Conservation (phyloP, 306 rosid species). For the Citrullus mucosospermus region DNA sequence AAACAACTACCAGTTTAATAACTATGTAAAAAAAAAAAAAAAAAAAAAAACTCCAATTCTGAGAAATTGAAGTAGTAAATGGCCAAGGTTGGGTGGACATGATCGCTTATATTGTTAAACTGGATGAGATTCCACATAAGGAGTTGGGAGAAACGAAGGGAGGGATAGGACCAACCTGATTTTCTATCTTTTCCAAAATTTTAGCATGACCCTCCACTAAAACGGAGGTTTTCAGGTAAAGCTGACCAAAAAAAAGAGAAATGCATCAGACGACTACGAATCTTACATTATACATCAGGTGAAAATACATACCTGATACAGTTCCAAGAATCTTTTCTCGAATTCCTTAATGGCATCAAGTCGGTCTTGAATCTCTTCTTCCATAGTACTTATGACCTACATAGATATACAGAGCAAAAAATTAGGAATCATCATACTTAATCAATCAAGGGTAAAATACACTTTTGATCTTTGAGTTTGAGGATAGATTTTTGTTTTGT, state of each 20-base stretch:
- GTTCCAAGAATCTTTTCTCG: slow-evolving; percentile 84
- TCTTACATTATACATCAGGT: too few species aligned
- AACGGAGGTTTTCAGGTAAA: slow-evolving; percentile 84
- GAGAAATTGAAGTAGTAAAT: too few species aligned
- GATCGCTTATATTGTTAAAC: slow-evolving; percentile 38
- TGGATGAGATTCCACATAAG: slow-evolving; percentile 25
- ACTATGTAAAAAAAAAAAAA: not conserved
- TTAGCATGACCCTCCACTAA: slow-evolving; percentile 89
- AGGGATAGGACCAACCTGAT: slow-evolving; percentile 47
- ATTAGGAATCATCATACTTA: not conserved
- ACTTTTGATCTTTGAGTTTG: not conserved
- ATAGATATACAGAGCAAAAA: not conserved
- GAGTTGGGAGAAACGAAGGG: not conserved
- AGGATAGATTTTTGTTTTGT: not conserved
- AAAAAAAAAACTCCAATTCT: too few species aligned
- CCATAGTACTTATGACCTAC: slow-evolving; percentile 65
- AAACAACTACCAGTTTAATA: not conserved
- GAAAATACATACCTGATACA: slow-evolving; percentile 60
- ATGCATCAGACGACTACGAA: not conserved
- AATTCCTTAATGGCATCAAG: slow-evolving; percentile 80
- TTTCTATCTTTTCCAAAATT: slow-evolving; percentile 79
- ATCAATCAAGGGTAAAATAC: not conserved
- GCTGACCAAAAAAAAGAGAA: slow-evolving; percentile 24
- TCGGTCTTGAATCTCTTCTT: slow-evolving; percentile 85
- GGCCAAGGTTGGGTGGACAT: too few species aligned